Evolutionary conservation across 805 yeast species (phyloP).

Genomic region (Metschnikowia rubicola): DNA sequence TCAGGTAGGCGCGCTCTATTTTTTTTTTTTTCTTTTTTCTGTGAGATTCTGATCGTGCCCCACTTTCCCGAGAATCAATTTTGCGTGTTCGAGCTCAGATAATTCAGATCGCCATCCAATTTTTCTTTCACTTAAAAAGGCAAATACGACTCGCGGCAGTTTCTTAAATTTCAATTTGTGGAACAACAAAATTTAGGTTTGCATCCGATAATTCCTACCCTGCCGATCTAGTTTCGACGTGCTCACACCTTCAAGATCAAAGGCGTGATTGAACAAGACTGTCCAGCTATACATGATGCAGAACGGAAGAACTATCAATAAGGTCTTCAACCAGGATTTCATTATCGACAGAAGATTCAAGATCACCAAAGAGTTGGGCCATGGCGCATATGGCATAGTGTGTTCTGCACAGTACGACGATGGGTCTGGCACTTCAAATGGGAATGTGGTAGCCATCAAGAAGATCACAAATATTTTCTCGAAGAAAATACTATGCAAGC

Average conservation of each 20-base stretch:
- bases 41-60: neutral
- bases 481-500: slow-evolving; percentile 84
- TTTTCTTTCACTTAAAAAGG: neutral
- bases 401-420: slow-evolving; percentile 90
- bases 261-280: neutral
- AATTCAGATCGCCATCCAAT: neutral
- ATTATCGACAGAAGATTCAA: slow-evolving; percentile 86
- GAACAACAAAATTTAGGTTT: no score
- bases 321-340: slow-evolving; percentile 76
- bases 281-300: slow-evolving; percentile 11
- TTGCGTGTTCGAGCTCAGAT: neutral
- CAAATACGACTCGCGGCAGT: neutral
- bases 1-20: neutral
- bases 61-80: neutral
- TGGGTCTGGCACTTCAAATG: slow-evolving; percentile 39
- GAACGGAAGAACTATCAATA: slow-evolving; percentile 36
- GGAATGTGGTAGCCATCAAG: slow-evolving; percentile 77
- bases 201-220: no score
- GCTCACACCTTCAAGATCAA: neutral
- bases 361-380: slow-evolving; percentile 89
- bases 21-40: neutral
- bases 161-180: no score
- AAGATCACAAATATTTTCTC: slow-evolving; percentile 93
- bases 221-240: no score
- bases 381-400: slow-evolving; percentile 97